Percentiles rank a stretch among this genome's conserved stretches.
These are phyloP conservation scores for Phialophora chinensis DNA, from an alignment of 2,329 filamentous ascomycete genomes.

Conservation along the genomic window DNA sequence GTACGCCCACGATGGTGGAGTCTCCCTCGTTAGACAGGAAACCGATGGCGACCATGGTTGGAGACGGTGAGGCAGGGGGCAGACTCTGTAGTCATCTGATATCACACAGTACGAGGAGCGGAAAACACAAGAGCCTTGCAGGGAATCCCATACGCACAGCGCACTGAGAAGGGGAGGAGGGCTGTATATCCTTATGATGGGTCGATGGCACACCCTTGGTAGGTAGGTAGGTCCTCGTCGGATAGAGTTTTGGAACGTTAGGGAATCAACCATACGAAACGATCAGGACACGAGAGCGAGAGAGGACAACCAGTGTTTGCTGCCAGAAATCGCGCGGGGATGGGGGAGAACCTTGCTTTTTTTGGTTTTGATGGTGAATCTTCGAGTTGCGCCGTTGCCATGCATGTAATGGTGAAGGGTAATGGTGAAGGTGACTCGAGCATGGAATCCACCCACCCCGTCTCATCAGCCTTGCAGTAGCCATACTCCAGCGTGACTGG, in stretches of 20 bases:
- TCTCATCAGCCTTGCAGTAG: slow-evolving; percentile 3
- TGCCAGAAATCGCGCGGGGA: neutral
- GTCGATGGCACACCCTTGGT: neutral
- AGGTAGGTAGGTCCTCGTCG: neutral
- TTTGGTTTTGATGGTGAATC: neutral
- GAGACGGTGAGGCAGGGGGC: neutral
- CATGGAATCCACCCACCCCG: neutral
- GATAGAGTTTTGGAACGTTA: neutral
- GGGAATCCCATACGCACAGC: neutral
- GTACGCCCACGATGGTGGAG: neutral
- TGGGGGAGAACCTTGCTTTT: neutral
- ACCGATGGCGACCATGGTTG: neutral
- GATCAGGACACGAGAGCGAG: neutral
- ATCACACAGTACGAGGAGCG: neutral
- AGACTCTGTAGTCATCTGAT: neutral
- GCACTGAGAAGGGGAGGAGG: neutral
- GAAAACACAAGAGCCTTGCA: neutral
- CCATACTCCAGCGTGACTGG: neutral
- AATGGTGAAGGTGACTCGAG: neutral
- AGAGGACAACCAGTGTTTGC: neutral
- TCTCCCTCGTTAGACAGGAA: neutral
- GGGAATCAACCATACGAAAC: neutral
- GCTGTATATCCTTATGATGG: neutral
- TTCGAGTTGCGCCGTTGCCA: slow-evolving; percentile 1
- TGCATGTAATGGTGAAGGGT: neutral